Evolutionary conservation across 2,329 filamentous ascomycete species (phyloP).

Genomic region (Calonectria crousiana): DNA sequence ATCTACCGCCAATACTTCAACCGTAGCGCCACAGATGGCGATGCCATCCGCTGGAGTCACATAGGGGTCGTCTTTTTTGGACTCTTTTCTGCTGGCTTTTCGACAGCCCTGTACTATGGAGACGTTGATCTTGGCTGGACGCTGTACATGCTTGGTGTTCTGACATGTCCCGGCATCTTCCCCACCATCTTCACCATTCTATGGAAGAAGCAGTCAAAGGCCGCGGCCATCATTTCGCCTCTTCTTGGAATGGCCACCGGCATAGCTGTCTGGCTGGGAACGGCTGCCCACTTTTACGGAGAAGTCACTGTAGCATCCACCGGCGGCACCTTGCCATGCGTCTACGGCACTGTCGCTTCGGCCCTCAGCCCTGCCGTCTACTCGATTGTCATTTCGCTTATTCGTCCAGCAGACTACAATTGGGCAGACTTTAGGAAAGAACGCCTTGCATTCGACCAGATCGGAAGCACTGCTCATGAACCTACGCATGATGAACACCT

Average conservation of each 20-base stretch:
- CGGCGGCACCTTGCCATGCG: slow-evolving; percentile 61
- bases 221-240: slow-evolving; percentile 63
- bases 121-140: slow-evolving; percentile 67
- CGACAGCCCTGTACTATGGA: slow-evolving; percentile 65
- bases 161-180: slow-evolving; percentile 66
- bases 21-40: slow-evolving; percentile 56
- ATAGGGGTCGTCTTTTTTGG: slow-evolving; percentile 66
- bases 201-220: slow-evolving; percentile 62
- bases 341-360: slow-evolving; percentile 66
- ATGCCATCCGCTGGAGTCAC: slow-evolving; percentile 65
- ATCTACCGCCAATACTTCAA: slow-evolving; percentile 66
- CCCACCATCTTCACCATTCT: slow-evolving; percentile 66
- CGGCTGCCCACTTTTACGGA: slow-evolving; percentile 59
- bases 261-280: slow-evolving; percentile 65
- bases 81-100: slow-evolving; percentile 63
- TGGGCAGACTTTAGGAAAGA: slow-evolving; percentile 57
- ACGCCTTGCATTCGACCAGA: slow-evolving; percentile 52
- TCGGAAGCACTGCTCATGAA: slow-evolving; percentile 28
- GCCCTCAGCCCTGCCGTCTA: slow-evolving; percentile 56
- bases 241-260: slow-evolving; percentile 63
- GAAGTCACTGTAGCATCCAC: slow-evolving; percentile 61
- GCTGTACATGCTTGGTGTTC: slow-evolving; percentile 65
- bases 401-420: slow-evolving; percentile 56
- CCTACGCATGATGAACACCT: slow-evolving; percentile 39
- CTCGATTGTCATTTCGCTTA: slow-evolving; percentile 59